Base-by-base conservation (phyloP, 2,329 filamentous ascomycete species). In the Nothomitra cinnamomea region DNA sequence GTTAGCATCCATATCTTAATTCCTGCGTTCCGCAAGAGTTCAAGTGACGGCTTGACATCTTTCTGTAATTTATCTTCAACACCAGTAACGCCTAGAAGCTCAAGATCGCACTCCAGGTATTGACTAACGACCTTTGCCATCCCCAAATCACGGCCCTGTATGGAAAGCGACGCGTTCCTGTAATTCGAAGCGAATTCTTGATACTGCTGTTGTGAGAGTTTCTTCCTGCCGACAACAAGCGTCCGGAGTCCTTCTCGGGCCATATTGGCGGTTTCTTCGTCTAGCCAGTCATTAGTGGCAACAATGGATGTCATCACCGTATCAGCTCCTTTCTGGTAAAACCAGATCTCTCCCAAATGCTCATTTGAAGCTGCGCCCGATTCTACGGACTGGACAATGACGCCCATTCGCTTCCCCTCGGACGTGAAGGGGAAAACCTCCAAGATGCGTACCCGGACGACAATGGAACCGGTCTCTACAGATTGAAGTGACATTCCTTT, bases 1-100 rank as follows among this genome's bases (percentile, higher is more conserved):
- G 92, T 98, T 65, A 98, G 74, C 92, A 98, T 98, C 92, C 92
- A 98, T 51, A 98, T 96, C 67, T 96, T 96, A 69, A 98, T 92
- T 24, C 92, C 92, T 0, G 92, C 92, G 62, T 98, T 98, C 59
- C 92, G 86, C 52, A 98, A 77, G 3, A 98, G 78, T 67, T 98
- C 94, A 4, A 98, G 75, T 0, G 88, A 95, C 1, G 90, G 85
- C 66, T 96, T 98, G 63, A 98, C 92, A 62, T 96, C 88, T 58
- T 82, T 83, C 65, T 98, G 92, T 12, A 98, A 77, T 64, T 94
- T 95, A 68, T 98, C 92, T 67, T 98, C 94, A 0, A 98, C 92
- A 58, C 92, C 92, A 1, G 92, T 98, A 12, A 98, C 89, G n/a
- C 92, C 92, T 1, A 96, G 77, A 4, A 98, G 78, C 64, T 98